phyloP scores from a whole-genome alignment of 148 eudicot species.

The Salicornia ramosissima region DNA sequence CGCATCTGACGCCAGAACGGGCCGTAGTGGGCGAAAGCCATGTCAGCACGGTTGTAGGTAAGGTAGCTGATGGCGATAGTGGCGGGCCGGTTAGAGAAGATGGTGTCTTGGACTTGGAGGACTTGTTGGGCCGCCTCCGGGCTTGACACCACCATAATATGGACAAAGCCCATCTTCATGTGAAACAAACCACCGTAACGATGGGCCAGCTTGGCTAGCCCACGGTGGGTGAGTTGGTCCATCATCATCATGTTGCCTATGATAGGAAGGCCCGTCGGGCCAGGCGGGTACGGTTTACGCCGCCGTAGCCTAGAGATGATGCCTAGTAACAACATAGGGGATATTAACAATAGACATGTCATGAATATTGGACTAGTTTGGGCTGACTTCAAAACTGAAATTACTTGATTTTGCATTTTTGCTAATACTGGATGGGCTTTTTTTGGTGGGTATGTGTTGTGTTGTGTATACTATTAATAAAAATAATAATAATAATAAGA shows the following conservation, averaged over 20 bases:
- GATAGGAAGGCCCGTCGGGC: conserved; percentile 57
- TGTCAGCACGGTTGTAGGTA: conserved; percentile 65
- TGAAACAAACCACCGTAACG: conserved; percentile 63
- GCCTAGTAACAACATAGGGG: conserved; percentile 30
- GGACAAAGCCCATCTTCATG: conserved; percentile 61
- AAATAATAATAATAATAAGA: too few relatives aligned
- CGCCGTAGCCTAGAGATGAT: conserved; percentile 26
- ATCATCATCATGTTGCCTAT: conserved; percentile 75
- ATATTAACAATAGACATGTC: conserved; percentile 23
- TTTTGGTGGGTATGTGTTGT: too few relatives aligned
- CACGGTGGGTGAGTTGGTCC: conserved; percentile 62
- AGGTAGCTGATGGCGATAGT: conserved; percentile 61
- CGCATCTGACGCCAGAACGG: conserved; percentile 93
- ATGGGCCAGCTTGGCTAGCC: conserved; percentile 51
- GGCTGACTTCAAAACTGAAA: not conserved
- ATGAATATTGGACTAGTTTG: conserved; percentile 13
- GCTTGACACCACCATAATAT: conserved; percentile 49
- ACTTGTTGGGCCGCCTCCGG: conserved; percentile 59
- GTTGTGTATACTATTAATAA: too few relatives aligned
- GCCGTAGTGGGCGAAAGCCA: conserved; percentile 81
- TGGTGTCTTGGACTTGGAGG: conserved; percentile 65
- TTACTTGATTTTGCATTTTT: conserved; percentile 6
- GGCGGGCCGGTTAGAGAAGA: conserved; percentile 68
- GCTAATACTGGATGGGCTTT: too few relatives aligned
- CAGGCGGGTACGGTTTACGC: conserved; percentile 48